These are phyloP conservation scores for Cystoderma amianthinum DNA, from an alignment of 768 basidiomycete species.

Conservation along the genomic window DNA sequence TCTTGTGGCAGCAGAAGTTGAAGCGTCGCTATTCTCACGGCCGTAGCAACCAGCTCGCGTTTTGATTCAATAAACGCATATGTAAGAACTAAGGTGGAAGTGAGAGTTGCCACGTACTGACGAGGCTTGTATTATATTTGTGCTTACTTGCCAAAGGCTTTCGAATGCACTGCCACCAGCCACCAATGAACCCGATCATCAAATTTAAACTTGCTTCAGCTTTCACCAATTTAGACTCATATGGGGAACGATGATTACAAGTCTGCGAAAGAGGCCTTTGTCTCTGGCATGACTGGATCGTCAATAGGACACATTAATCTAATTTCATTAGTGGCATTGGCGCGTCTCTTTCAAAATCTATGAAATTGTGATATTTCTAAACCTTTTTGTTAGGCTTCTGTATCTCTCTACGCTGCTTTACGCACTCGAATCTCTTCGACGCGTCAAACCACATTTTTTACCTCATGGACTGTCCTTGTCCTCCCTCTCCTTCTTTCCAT, in stretches of 20 bases:
- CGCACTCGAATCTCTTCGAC: constrained; percentile 38
- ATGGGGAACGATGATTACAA: constrained; percentile 71
- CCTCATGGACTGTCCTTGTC: constrained; percentile 61
- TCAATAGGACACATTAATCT: constrained; percentile 61
- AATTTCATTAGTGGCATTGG: constrained; percentile 40
- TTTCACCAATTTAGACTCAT: no score
- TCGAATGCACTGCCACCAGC: no score
- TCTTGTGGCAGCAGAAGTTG: no score
- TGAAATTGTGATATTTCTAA: background rate
- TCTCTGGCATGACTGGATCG: constrained; percentile 68
- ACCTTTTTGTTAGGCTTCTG: constrained; percentile 56
- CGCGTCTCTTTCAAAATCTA: constrained; percentile 13
- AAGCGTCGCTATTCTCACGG: no score
- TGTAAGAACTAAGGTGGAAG: no score
- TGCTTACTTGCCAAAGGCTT: no score
- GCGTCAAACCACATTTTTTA: constrained; percentile 26
- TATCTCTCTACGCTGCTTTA: constrained; percentile 60
- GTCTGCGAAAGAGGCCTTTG: constrained; percentile 74
- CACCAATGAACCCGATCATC: no score
- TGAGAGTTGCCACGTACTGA: no score
- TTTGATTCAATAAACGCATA: no score
- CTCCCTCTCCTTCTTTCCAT: constrained; percentile 78
- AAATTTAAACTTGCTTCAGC: no score
- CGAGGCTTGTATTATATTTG: no score
- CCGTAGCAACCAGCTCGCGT: no score